These are phyloP conservation scores for Mycena capillaripes DNA, from an alignment of 768 basidiomycete species.

Conservation along the genomic window DNA sequence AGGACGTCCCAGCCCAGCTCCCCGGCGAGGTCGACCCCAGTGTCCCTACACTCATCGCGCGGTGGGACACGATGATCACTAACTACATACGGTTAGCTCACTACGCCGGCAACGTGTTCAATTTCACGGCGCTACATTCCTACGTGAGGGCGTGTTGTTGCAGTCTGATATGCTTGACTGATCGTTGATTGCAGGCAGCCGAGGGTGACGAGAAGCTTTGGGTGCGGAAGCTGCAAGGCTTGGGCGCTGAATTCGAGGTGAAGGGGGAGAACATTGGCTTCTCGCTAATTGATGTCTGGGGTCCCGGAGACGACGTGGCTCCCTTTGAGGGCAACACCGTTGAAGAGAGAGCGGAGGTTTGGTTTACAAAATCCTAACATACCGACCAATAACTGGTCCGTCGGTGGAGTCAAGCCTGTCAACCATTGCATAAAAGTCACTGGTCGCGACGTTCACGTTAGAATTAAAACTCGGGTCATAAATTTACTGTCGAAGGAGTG, in stretches of 20 bases:
- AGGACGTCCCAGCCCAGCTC: constrained; percentile 26
- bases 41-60: constrained; percentile 38
- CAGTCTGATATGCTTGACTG: not conserved
- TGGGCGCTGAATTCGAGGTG: not conserved
- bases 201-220: not conserved
- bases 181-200: not conserved
- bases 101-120: not conserved
- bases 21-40: constrained; percentile 35
- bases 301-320: constrained; percentile 34
- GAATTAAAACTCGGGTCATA: too few relatives aligned
- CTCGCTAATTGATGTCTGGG: constrained; percentile 41
- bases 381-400: too few relatives aligned
- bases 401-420: too few relatives aligned
- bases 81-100: not conserved
- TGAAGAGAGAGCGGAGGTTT: not conserved
- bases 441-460: too few relatives aligned
- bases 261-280: constrained; percentile 31
- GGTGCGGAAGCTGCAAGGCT: not conserved
- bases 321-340: constrained; percentile 31
- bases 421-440: too few relatives aligned
- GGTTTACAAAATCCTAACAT: not conserved
- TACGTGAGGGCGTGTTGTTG: not conserved
- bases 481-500: too few relatives aligned
- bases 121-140: not conserved
- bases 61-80: not conserved